phyloP scores from a whole-genome alignment of 148 eudicot genomes.

The Rhododendron kiyosumense region DNA sequence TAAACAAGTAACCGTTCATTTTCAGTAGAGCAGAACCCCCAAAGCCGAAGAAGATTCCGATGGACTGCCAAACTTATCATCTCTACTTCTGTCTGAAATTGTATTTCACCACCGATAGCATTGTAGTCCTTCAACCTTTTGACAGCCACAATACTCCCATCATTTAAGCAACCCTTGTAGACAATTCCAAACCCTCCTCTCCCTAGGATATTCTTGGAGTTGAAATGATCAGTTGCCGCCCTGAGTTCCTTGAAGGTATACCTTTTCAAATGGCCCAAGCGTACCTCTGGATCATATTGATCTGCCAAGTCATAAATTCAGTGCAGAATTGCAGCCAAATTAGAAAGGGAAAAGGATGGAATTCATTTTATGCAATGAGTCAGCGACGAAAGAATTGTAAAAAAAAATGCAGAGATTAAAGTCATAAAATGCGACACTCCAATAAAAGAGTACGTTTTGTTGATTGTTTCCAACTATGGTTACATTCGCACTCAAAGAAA shows the following conservation, averaged over 20 bases:
- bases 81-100: slow-evolving; percentile 90
- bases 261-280: slow-evolving; percentile 79
- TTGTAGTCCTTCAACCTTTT: slow-evolving; percentile 79
- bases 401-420: not conserved
- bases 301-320: slow-evolving; percentile 37
- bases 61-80: slow-evolving; percentile 85
- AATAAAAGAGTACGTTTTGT: not conserved
- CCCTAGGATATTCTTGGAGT: slow-evolving; percentile 72
- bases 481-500: not conserved
- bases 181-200: slow-evolving; percentile 90
- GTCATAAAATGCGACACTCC: not conserved
- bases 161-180: slow-evolving; percentile 63
- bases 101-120: slow-evolving; percentile 68
- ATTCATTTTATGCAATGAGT: not conserved
- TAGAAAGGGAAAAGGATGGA: not conserved
- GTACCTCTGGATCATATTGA: slow-evolving; percentile 82
- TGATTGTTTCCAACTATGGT: not conserved
- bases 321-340: not conserved
- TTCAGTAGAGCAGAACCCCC: slow-evolving; percentile 79
- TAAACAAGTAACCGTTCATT: slow-evolving; percentile 85
- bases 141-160: slow-evolving; percentile 80
- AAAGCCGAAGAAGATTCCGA: slow-evolving; percentile 75
- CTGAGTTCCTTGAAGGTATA: slow-evolving; percentile 77
- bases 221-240: slow-evolving; percentile 77
- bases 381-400: not conserved